phyloP scores from a whole-genome alignment of 495 filamentous ascomycete genomes.

The Chaetomium cochliodes region DNA sequence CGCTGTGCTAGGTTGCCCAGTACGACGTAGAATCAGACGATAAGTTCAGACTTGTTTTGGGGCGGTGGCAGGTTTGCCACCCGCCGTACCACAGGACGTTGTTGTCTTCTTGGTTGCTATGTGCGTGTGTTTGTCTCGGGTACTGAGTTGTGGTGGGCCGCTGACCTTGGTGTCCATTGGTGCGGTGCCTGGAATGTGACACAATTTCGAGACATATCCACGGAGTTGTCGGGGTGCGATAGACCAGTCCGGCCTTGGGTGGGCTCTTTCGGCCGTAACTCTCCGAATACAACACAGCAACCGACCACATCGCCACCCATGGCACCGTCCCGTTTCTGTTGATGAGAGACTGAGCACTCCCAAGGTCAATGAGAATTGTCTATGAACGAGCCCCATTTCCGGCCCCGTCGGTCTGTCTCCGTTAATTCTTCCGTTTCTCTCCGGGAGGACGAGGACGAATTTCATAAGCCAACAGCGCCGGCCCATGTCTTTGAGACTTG shows the following conservation, averaged over 20 bases:
- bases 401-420: too few species aligned
- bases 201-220: neutral
- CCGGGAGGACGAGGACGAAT: too few species aligned
- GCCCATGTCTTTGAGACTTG: too few species aligned
- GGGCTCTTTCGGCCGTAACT: neutral
- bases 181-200: neutral
- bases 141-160: neutral
- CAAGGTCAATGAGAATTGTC: too few species aligned
- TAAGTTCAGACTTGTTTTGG: neutral
- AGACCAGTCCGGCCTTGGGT: neutral
- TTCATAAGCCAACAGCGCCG: too few species aligned
- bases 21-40: neutral
- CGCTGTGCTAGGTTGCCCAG: neutral
- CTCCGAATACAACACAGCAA: neutral
- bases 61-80: neutral
- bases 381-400: too few species aligned
- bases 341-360: too few species aligned
- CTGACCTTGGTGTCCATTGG: neutral
- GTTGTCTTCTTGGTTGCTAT: neutral
- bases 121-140: slow-evolving; percentile 8
- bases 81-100: neutral
- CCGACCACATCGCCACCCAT: neutral
- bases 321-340: too few species aligned
- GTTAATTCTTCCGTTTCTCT: too few species aligned
- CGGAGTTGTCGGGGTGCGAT: neutral